A percentile compares a stretch with the other conserved stretches of the same genome.
Conservation (phyloP, 1,284 basidiomycete species). For the Trichosporon sp. region DNA sequence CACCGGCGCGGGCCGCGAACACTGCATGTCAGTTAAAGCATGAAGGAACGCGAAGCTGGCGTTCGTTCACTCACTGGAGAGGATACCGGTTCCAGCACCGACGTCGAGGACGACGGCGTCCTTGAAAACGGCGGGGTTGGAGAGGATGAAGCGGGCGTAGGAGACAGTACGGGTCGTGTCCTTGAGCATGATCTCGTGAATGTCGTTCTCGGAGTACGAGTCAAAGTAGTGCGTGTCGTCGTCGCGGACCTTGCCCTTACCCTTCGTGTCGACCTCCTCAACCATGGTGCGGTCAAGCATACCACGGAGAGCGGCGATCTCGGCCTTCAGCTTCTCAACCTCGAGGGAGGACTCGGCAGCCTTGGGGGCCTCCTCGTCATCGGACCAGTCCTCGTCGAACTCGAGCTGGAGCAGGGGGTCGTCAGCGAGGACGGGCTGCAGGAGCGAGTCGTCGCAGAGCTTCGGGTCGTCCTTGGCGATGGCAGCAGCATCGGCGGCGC, state of each 20-base stretch:
- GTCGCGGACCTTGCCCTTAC: conserved; percentile 61
- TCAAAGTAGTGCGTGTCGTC: conserved; percentile 95
- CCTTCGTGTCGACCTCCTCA: conserved; percentile 35
- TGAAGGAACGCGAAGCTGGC: too few relatives aligned
- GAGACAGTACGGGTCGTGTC: conserved; percentile 91
- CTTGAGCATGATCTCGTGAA: conserved; percentile 65
- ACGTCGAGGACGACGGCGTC: conserved; percentile 91
- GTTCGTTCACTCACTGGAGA: conserved; percentile 61
- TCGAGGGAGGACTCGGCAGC: conserved; percentile 57
- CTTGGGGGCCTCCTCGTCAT: conserved; percentile 54
- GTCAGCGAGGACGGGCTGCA: conserved; percentile 75
- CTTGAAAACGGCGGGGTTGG: conserved; percentile 79
- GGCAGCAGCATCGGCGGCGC: conserved; percentile 8
- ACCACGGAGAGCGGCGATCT: conserved; percentile 41
- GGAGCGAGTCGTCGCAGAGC: conserved; percentile 72
- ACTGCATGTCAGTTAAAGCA: conserved; percentile 55
- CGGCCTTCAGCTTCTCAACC: conserved; percentile 41
- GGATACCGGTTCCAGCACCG: conserved; percentile 90
- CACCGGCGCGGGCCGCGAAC: conserved; percentile 88
- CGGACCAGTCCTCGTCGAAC: conserved; percentile 71
- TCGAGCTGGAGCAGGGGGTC: conserved; percentile 78
- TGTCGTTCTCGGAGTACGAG: conserved; percentile 81
- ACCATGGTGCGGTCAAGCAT: conserved; percentile 43
- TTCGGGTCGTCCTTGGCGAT: conserved; percentile 24
- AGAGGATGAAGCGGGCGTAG: conserved; percentile 87